Base-by-base conservation (phyloP, 345 rosid species). In the Pistacia atlantica region DNA sequence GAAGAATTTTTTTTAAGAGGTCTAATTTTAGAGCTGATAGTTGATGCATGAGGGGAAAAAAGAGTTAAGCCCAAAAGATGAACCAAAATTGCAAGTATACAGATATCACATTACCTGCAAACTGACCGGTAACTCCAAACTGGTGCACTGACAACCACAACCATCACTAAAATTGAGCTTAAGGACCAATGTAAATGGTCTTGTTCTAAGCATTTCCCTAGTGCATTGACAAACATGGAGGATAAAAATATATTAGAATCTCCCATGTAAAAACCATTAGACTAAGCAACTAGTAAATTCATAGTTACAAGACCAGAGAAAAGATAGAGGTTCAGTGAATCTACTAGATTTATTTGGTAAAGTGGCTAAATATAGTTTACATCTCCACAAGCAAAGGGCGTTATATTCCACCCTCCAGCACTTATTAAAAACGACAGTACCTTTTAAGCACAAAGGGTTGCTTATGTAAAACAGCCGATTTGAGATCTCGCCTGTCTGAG, bases 371-470 rank as follows among this genome's bases (percentile, higher is more conserved):
- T 52, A 13, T 52, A 52, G 1, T 31, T 0, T 31, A 49, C 13
- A 46, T 58, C 18, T 18, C 20, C 20, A 57, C 67, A 45, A 8
- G 10, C 12, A 66, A 17, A 33, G 18, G 17, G 55, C 20, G 22
- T 18, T 9, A 14, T 18, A 38, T 22, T 35, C 17, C 61, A 18
- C 38, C 20, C 7, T 59, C 13, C 56, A 35, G 33, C 17, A 22
- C 46, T 42, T 63, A 33, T 18, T 72, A 3, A 48, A 38, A 71
- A 49, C 11, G 22, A 25, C 55, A 70, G 31, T 70, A 85, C 83
- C 86, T 81, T 72, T 80, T 83, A 3, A 85, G 73, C 22, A 52
- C 52, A 64, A 85, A 85, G 8, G 84, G 88, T 38, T 78, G 84
- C 65, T 76, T 75, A 55, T 71, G 48, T 58, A 85, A 80, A 46